These are phyloP conservation scores for Nematodospora anomalae DNA, from an alignment of 1,139 yeast genomes.

Conservation along the genomic window DNA sequence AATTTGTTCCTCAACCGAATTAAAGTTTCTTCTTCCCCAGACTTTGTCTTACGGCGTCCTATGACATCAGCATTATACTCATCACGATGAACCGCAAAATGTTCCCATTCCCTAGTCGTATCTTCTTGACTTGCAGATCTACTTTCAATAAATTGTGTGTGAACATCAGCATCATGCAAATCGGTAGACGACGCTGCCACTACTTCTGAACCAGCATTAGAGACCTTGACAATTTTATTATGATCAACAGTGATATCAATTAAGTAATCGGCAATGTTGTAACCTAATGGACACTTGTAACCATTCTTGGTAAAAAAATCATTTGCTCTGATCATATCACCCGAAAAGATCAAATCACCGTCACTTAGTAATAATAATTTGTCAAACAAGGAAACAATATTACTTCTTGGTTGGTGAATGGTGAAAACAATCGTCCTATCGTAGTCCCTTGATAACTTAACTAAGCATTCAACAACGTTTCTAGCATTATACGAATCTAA, in stretches of 20 bases:
- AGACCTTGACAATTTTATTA: constrained; percentile 30
- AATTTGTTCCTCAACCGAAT: constrained; percentile 35
- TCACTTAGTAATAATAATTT: constrained; percentile 75
- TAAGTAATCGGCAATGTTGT: constrained; percentile 89
- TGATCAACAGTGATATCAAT: constrained; percentile 84
- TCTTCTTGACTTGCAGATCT: constrained; percentile 44
- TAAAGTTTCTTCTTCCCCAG: constrained; percentile 28
- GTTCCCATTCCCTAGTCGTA: constrained; percentile 85
- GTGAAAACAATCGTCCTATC: constrained; percentile 88
- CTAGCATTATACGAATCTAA: constrained; percentile 90
- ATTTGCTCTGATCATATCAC: constrained; percentile 68
- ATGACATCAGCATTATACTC: constrained; percentile 41
- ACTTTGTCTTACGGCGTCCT: constrained; percentile 17
- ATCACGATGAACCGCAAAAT: constrained; percentile 81
- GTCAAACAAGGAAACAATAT: constrained; percentile 88
- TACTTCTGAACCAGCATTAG: constrained; percentile 22
- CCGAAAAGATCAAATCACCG: constrained; percentile 86
- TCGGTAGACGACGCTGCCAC: constrained; percentile 20
- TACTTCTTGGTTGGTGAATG: constrained; percentile 97
- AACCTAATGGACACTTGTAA: constrained; percentile 81
- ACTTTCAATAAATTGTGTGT: constrained; percentile 33
- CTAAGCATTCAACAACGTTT: constrained; percentile 84
- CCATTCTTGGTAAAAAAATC: constrained; percentile 78
- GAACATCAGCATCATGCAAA: constrained; percentile 33
- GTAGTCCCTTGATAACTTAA: constrained; percentile 74